Conservation (phyloP, 345 rosid genomes). For the Hevea brasiliensis region DNA sequence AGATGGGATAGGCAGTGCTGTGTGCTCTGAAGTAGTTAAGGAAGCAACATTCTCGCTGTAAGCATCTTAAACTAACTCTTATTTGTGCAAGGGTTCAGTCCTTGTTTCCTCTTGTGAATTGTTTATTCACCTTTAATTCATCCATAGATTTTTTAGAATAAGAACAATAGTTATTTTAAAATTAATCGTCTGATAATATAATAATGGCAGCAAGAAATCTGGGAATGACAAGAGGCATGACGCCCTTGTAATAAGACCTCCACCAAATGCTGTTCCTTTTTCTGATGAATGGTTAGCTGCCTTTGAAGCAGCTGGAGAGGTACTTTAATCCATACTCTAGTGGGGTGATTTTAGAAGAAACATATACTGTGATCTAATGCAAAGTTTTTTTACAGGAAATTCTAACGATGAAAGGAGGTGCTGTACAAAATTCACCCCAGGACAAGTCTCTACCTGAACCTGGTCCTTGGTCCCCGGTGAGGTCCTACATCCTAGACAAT, state of each 20-base stretch:
- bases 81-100: conserved; percentile 10
- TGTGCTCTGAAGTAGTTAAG: conserved; percentile 29
- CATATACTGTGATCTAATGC: conserved; percentile 11
- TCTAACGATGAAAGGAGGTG: conserved; percentile 73
- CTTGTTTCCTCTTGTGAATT: conserved; percentile 5
- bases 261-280: conserved; percentile 65
- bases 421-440: conserved; percentile 83
- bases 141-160: background rate
- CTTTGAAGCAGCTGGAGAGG: conserved; percentile 96
- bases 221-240: conserved; percentile 43
- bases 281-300: conserved; percentile 97
- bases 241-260: conserved; percentile 51
- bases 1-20: conserved; percentile 16
- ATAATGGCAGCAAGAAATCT: conserved; percentile 39
- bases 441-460: conserved; percentile 71
- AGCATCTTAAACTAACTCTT: conserved; percentile 31
- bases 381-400: conserved; percentile 57
- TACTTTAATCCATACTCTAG: conserved; percentile 21
- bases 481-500: conserved; percentile 5
- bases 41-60: conserved; percentile 36
- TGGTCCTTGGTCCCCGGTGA: conserved; percentile 96
- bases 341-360: background rate
- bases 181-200: background rate
- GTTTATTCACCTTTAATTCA: background rate
- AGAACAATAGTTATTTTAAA: background rate